Evolutionary conservation across 2,329 filamentous ascomycete genomes (phyloP), one percentile per base, ranked within the genome.

Genomic region (Cercospora beticola): DNA sequence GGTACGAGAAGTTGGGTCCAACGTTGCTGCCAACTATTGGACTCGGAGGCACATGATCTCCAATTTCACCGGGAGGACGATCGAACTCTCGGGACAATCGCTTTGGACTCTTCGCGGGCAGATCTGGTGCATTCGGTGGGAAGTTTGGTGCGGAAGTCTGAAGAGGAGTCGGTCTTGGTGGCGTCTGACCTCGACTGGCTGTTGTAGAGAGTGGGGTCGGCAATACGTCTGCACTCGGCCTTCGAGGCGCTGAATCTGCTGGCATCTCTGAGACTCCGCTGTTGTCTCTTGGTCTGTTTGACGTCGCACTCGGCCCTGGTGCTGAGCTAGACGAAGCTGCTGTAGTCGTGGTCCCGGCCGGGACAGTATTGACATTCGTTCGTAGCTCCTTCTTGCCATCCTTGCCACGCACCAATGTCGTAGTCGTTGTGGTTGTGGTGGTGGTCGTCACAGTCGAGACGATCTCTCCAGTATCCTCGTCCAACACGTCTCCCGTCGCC

Each of bases 341-440:
- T 31, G 70, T 54, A 18, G 40, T 54, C 8, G 64, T 61, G 12
- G 59, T 36, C 28, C 46, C 66, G 12, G 49, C 59, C n/a, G 70
- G 70, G 23, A 63, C 58, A 4, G 69, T 74, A 14, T 59, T 52
- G 9, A 73, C 72, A n/a, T 74, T 68, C n/a, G 70, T 65, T 46
- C 64, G 65, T 9, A 69, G 65, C 36, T 68, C 65, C 54, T 69
- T 72, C 59, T 72, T 73, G 31, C 69, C 68, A 59, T 70, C 68
- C 43, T 68, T 71, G 26, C 72, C 72, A 12, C 71, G 70, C 21
- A 59, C 62, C 7, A 65, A 65, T 10, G 72, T 73, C 6, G 73
- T 76, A 0, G 74, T 75, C 9, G 74, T 77, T 10, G 75, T 77
- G 14, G 76, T 78, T 6, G 76, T 78, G 4, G 76, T 78, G 9